Evolutionary conservation across 2,329 filamentous ascomycete species (phyloP), one percentile per base, ranked within the genome.

Genomic region (Phoma sp.): DNA sequence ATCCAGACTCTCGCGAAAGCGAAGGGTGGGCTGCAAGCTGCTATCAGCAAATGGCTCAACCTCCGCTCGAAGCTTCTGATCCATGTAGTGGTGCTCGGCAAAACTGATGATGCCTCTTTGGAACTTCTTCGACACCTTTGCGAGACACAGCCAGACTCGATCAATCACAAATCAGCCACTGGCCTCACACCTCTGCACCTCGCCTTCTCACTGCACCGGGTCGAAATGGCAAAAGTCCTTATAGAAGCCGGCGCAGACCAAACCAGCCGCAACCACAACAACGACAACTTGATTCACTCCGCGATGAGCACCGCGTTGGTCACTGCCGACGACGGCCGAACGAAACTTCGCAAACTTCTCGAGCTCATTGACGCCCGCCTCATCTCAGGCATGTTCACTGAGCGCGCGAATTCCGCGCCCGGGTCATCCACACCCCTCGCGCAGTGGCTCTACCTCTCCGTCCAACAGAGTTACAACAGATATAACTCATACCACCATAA

Each of bases 161-260:
- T 96, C 1, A 84, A 92, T 51, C 79, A 82, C 42, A 90, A 85
- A 64, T 84, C 78, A 1, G 49, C 38, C 3, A 67, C 77, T 7
- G 85, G 85, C 0, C 77, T 82, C 43, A 93, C 90, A 0, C 90
- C 91, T 1, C 78, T 96, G 1, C 81, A 87, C 50, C 70, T 91
- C 9, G 90, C 91, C 1, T 88, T 87, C 57, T 74, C 79, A 2
- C 74, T 84, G 3, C 81, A 83, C 10, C 81, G 83, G 17, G 62
- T 80, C 14, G 76, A 84, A 1, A 81, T 83, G 17, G 82, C 83
- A 14, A 83, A 84, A 64, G 77, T 85, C 0, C 80, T 96, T 29
- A 80, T 93, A 43, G 77, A 81, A 1, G 84, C 83, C 21, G 90
- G 89, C 3, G 89, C 90, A 2, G 85, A 95, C 66, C 87, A 91